Conservation (phyloP, 805 yeast species). For the Teunomyces cretensis region DNA sequence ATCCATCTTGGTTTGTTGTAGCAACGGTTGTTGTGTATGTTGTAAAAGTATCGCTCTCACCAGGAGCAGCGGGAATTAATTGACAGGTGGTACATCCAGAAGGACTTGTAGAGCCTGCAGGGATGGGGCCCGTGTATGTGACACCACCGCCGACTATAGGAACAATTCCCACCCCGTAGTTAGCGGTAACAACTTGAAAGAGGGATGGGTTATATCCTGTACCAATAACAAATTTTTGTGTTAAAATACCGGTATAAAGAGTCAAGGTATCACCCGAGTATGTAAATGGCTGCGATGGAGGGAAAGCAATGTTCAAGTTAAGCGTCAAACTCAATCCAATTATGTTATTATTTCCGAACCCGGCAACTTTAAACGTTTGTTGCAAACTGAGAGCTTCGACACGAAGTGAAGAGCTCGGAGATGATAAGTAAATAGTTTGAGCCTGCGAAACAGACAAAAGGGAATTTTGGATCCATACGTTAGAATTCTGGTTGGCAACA, state of each 20-base stretch:
- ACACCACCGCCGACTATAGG: slow-evolving; percentile 10
- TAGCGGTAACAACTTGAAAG: slow-evolving; percentile 4
- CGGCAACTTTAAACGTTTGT: slow-evolving; percentile 22
- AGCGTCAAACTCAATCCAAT: slow-evolving; percentile 20
- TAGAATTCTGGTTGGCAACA: slow-evolving; percentile 13
- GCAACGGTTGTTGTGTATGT: background rate
- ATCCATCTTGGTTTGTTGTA: background rate
- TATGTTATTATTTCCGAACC: slow-evolving; percentile 26
- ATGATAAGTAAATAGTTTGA: slow-evolving; percentile 12
- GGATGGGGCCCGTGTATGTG: slow-evolving; percentile 10
- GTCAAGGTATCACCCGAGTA: slow-evolving; percentile 14
- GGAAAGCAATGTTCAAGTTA: background rate
- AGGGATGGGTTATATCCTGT: slow-evolving; percentile 5
- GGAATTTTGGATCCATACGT: slow-evolving; percentile 8
- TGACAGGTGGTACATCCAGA: slow-evolving; percentile 6
- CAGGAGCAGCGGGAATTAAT: slow-evolving; percentile 6
- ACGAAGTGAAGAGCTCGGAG: slow-evolving; percentile 7
- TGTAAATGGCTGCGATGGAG: background rate
- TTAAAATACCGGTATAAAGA: slow-evolving; percentile 5
- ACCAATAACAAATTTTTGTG: slow-evolving; percentile 10
- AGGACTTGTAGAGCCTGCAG: slow-evolving; percentile 3
- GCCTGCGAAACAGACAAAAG: slow-evolving; percentile 4
- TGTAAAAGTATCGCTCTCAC: background rate
- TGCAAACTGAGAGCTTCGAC: slow-evolving; percentile 16
- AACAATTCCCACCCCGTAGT: slow-evolving; percentile 6